Evolutionary conservation across 2,329 filamentous ascomycete species (phyloP).

Genomic region (Tolypocladium album): DNA sequence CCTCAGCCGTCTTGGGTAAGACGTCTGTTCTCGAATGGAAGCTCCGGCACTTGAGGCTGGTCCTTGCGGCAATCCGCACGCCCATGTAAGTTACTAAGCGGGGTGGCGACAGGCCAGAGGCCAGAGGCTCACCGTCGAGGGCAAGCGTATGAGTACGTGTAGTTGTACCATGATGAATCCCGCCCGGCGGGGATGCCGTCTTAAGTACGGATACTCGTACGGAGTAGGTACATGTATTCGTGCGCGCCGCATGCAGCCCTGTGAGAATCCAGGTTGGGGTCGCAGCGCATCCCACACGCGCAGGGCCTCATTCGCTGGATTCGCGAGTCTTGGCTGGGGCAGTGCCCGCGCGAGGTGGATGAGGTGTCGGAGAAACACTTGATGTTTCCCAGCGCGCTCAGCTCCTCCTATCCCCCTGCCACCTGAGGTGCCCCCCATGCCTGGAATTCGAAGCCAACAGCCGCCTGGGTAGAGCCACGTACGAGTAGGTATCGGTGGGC

Average conservation of each 20-base stretch:
- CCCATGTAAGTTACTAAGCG: too few species aligned
- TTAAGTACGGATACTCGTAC: too few species aligned
- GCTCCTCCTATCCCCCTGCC: neutral
- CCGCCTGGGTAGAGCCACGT: too few species aligned
- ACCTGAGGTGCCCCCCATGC: too few species aligned
- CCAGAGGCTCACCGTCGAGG: too few species aligned
- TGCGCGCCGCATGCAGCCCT: neutral
- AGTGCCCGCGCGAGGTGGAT: neutral
- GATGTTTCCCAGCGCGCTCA: neutral
- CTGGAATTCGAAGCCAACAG: too few species aligned
- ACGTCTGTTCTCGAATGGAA: neutral
- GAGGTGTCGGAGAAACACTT: neutral
- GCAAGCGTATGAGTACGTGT: too few species aligned
- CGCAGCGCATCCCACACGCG: neutral
- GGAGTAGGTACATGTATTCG: neutral
- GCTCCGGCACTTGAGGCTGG: neutral
- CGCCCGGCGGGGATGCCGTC: neutral
- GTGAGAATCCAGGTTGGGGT: neutral
- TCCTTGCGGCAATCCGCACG: neutral
- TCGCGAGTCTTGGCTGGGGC: neutral
- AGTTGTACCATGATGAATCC: too few species aligned
- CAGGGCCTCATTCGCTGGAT: neutral
- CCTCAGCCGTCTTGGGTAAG: neutral
- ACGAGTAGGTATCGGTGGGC: too few species aligned
- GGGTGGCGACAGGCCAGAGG: neutral